Conservation (phyloP, 192 early-diverging fungal genomes). For the Ambispora gerdemannii region DNA sequence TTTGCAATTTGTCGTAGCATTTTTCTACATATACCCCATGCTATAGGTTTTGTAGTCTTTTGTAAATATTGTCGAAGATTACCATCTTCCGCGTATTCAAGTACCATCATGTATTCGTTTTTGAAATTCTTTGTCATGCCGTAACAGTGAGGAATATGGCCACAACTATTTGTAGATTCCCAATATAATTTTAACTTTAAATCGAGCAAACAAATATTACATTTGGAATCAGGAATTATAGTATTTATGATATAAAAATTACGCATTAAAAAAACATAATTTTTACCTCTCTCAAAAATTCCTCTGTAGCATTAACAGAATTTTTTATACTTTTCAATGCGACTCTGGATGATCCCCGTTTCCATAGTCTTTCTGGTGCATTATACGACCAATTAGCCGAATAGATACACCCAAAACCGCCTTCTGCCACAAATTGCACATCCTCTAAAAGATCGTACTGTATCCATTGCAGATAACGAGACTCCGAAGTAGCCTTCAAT, state of each 20-base stretch:
- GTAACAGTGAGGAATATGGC: neutral
- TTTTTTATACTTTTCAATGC: conserved; percentile 9
- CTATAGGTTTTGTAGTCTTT: neutral
- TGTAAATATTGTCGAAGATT: neutral
- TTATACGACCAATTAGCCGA: neutral
- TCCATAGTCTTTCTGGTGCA: neutral
- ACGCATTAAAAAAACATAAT: neutral
- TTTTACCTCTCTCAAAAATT: conserved; percentile 6
- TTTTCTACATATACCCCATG: neutral
- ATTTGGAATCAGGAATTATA: neutral
- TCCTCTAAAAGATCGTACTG: neutral
- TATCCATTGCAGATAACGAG: no score
- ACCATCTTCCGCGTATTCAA: conserved; percentile 1
- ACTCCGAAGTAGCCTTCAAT: conserved; percentile 2
- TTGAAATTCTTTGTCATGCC: neutral
- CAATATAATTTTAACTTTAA: no score
- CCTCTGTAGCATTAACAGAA: neutral
- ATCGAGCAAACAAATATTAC: neutral
- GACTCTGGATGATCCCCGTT: neutral
- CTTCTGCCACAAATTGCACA: conserved; percentile 7
- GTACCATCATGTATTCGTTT: conserved; percentile 12
- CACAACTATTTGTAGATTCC: no score
- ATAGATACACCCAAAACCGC: conserved; percentile 2
- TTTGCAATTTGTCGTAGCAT: neutral
- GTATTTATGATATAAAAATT: neutral